Evolutionary conservation across 2,329 filamentous ascomycete genomes (phyloP), one percentile per base, ranked within the genome.

Genomic region (Colletotrichum noveboracense): DNA sequence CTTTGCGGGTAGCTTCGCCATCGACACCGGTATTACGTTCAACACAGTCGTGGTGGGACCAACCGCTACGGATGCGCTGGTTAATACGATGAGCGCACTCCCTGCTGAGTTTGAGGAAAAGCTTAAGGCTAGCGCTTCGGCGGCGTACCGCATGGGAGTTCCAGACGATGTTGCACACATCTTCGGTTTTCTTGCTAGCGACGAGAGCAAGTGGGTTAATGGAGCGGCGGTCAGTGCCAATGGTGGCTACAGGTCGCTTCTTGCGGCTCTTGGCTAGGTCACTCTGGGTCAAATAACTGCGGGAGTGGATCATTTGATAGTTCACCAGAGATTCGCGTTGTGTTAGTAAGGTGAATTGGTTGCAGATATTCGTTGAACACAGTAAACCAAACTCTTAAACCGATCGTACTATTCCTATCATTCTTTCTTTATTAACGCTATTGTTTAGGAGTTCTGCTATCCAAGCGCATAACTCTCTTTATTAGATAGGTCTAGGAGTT

Each of bases 1-100:
- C 0, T 83, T 81, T 79, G 81, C 82, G 2, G 80, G 79, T n/a
- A 80, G 81, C 30, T 80, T 84, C 1, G 81, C 81, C 10, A 79
- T 79, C 7, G 71, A 65, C 0, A 77, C 80, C 6, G 78, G 76
- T 0, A 79, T 80, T 7, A 83, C 80, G 0, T 81, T 83, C 0
- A 83, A 84, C 72, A 80, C 74, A 9, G 79, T 84, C 3, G 82
- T 83, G 28, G 82, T 79, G 5, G 82, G 82, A 1, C 80, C 79
- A 21, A 18, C 18, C 24, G 14, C 34, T 16, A 38, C 34, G 34
- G 34, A 74, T 38, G 34, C 71, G 3, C n/a, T 70, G 12, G 16
- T 14, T 1, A 12, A 10, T n/a, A 38, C 43, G 5, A 62, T 10
- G 24, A n/a, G 28, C 12, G 10, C 14, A 1, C 18, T 55, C 2